A percentile compares a stretch with the other conserved stretches of the same genome.
Conservation (phyloP, 495 filamentous ascomycete genomes). For the Daldinia loculata region DNA sequence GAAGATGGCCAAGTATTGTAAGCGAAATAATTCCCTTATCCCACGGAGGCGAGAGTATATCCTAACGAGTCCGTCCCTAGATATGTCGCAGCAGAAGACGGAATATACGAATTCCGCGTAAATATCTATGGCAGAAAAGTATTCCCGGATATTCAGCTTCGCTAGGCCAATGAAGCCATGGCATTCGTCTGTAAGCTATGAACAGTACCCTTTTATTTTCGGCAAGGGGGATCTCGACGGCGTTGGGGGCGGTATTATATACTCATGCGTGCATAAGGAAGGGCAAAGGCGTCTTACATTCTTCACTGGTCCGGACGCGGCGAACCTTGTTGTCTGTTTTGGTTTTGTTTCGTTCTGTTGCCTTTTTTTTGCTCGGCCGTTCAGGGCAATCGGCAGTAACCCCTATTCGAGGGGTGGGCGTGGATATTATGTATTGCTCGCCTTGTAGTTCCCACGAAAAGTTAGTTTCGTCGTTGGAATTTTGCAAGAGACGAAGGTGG, state of each 20-base stretch:
- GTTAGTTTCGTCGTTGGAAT: constrained; percentile 18
- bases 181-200: constrained; percentile 13
- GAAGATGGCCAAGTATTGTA: constrained; percentile 74
- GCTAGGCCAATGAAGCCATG: constrained; percentile 47
- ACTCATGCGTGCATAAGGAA: constrained; percentile 33
- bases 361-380: constrained; percentile 2
- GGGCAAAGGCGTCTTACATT: constrained; percentile 22
- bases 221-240: constrained; percentile 5
- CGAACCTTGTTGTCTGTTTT: background rate
- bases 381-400: background rate
- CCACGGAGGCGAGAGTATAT: background rate
- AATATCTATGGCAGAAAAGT: constrained; percentile 71
- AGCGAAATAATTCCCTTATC: constrained; percentile 46
- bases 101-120: constrained; percentile 76
- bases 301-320: constrained; percentile 5
- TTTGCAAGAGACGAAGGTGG: background rate
- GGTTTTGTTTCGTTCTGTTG: constrained; percentile 6
- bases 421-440: constrained; percentile 16
- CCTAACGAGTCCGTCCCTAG: constrained; percentile 52
- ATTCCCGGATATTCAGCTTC: constrained; percentile 67
- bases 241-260: constrained; percentile 23
- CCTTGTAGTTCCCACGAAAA: constrained; percentile 21
- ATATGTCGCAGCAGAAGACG: constrained; percentile 76
- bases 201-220: constrained; percentile 5
- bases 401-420: constrained; percentile 4